Evolutionary conservation across 2,329 filamentous ascomycete genomes (phyloP).

Genomic region (Scedosporium boydii): DNA sequence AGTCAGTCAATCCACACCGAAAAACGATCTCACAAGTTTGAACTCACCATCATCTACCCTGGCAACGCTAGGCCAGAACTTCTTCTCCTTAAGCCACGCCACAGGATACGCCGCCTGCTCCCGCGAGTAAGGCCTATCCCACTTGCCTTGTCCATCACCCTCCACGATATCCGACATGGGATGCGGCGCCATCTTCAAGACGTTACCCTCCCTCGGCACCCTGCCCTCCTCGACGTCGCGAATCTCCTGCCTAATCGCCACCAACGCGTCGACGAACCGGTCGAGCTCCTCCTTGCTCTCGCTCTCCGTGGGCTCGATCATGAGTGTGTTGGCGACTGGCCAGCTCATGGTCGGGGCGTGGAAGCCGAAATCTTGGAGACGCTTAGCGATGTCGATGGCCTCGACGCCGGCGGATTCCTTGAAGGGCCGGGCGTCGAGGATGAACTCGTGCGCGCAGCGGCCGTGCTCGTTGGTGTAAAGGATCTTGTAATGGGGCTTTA

Average conservation of each 20-base stretch:
- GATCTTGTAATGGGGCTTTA: constrained; percentile 79
- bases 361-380: constrained; percentile 94
- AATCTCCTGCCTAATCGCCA: constrained; percentile 81
- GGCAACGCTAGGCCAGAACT: constrained; percentile 90
- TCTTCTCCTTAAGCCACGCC: constrained; percentile 79
- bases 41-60: constrained; percentile 61
- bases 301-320: constrained; percentile 96
- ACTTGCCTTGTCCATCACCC: constrained; percentile 47
- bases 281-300: constrained; percentile 90
- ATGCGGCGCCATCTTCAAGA: constrained; percentile 85
- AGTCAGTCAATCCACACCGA: background rate
- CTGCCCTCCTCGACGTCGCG: constrained; percentile 70
- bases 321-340: constrained; percentile 89
- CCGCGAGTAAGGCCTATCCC: constrained; percentile 73
- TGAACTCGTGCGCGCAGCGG: constrained; percentile 95
- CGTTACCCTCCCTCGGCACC: constrained; percentile 65
- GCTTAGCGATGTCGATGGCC: constrained; percentile 92
- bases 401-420: constrained; percentile 75
- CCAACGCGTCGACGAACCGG: constrained; percentile 82
- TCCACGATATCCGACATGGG: constrained; percentile 69
- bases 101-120: constrained; percentile 83
- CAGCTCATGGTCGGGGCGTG: constrained; percentile 96
- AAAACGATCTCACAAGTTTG: background rate
- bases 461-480: constrained; percentile 87
- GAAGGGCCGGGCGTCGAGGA: constrained; percentile 80